Conservation (phyloP, 495 filamentous ascomycete genomes). For the Tuber brumale region DNA sequence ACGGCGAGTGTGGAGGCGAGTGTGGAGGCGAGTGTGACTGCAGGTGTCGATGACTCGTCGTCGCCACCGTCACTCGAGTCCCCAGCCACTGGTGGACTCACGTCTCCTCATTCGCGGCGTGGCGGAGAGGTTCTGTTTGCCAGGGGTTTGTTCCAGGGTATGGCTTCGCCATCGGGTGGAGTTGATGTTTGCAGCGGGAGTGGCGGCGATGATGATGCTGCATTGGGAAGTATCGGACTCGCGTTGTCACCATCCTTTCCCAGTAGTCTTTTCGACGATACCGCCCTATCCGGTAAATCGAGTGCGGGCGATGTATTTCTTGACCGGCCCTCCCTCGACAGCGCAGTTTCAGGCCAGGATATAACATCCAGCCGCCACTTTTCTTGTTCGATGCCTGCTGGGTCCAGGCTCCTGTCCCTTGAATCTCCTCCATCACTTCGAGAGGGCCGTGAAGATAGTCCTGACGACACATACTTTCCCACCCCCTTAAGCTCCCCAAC, state of each 20-base stretch:
- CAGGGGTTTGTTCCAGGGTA: not conserved
- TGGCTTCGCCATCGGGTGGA: not conserved
- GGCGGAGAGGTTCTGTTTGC: not conserved
- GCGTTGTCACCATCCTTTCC: conserved; percentile 21
- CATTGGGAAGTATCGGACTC: conserved; percentile 13
- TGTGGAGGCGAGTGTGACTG: not conserved
- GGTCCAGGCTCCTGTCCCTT: conserved; percentile 6
- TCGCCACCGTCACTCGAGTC: conserved; percentile 20
- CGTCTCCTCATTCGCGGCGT: conserved; percentile 15
- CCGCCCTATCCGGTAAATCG: conserved; percentile 4
- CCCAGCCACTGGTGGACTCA: conserved; percentile 25
- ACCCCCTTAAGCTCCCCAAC: not conserved
- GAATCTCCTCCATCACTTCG: conserved; percentile 2
- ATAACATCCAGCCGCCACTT: conserved; percentile 28
- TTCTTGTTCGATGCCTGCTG: conserved; percentile 30
- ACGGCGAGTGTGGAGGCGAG: not conserved
- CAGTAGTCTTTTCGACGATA: conserved; percentile 7
- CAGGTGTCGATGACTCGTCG: conserved; percentile 16
- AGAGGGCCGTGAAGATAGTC: not conserved
- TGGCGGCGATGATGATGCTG: not conserved
- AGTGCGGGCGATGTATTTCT: conserved; percentile 19
- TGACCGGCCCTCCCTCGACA: conserved; percentile 11
- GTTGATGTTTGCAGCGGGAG: not conserved
- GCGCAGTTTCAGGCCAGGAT: conserved; percentile 10
- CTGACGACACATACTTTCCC: not conserved